Percentiles rank a stretch among this genome's conserved stretches.
phyloP scores from a whole-genome alignment of 495 filamentous ascomycete genomes.

The Aspergillus bridgeri region DNA sequence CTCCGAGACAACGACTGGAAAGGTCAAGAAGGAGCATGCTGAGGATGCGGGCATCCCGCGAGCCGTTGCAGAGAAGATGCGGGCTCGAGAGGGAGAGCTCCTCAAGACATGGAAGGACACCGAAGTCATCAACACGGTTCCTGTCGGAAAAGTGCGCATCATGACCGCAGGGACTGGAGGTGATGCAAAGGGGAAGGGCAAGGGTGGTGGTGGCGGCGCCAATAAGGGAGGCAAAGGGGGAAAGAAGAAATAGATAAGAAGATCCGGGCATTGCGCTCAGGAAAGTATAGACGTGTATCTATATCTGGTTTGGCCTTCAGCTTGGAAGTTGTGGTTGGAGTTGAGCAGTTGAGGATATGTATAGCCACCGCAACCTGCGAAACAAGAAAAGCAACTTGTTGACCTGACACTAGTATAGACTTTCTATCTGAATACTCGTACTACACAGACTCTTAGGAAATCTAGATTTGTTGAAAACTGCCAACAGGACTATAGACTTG shows the following conservation, averaged over 20 bases:
- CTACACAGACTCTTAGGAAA: no score
- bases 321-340: no score
- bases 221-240: conserved; percentile 45
- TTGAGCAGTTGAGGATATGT: background rate
- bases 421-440: no score
- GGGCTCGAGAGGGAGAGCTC: conserved; percentile 77
- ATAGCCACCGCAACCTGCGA: background rate
- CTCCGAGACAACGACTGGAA: conserved; percentile 45
- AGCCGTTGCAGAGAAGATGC: conserved; percentile 70
- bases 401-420: no score
- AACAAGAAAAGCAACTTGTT: no score
- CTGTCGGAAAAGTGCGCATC: conserved; percentile 82
- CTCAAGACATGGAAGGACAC: conserved; percentile 75
- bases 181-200: conserved; percentile 45
- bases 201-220: conserved; percentile 40
- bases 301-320: background rate
- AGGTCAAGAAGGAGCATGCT: conserved; percentile 47
- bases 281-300: background rate
- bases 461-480: background rate
- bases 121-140: conserved; percentile 76
- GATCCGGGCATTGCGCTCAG: no score
- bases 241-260: conserved; percentile 33
- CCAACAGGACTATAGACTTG: background rate
- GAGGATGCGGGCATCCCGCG: conserved; percentile 52
- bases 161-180: conserved; percentile 58